Base-by-base conservation (phyloP, 352 stramenopile species). In the Bremia lactucae region DNA sequence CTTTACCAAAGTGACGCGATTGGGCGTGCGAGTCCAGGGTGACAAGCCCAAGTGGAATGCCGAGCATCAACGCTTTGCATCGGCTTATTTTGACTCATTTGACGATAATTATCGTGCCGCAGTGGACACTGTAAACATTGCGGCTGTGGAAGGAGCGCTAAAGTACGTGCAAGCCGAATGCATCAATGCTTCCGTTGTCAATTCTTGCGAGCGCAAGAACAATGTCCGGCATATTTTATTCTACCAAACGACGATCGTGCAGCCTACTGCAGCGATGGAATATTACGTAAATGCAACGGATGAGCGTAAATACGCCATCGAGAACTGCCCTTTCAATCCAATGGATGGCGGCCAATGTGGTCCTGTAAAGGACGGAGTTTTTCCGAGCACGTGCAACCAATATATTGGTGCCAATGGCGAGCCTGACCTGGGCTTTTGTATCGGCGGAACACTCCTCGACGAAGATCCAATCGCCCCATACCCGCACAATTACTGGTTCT, bases 401-500 rank as follows among this genome's bases (percentile, higher is more conserved):
- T 77, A 74, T 59, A 67, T 55, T 3, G 62, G 74, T 19, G 38
- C 59, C n/a, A 59, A 61, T 26, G 70, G 59, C 7, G 49, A 72
- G 42, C 42, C 56, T 2, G 62, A 79, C 0, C 26, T 86, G 10
- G 73, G 73, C 15, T 63, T 71, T 19, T 83, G 57, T 23, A 46
- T 86, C 6, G 70, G 73, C 13, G 61, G 55, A 14, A 60, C 66
- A 2, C 37, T 72, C 0, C 45, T 68, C 29, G 59, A 77, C 38
- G 74, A 53, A 13, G 71, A 87, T 4, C 28, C 36, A 4, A 54
- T 70, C 5, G 78, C 78, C 18, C 72, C 73, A 36, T 88, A 91
- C 68, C 69, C 66, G 9, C 67, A 81, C 58, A 85, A 82, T 50
- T 78, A 78, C 56, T 87, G 74, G 78, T 87, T 76, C 57, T 90